Percentiles rank a stretch among this genome's conserved stretches.
Conservation (phyloP, 1,139 yeast species). For the Hanseniaspora uvarum region DNA sequence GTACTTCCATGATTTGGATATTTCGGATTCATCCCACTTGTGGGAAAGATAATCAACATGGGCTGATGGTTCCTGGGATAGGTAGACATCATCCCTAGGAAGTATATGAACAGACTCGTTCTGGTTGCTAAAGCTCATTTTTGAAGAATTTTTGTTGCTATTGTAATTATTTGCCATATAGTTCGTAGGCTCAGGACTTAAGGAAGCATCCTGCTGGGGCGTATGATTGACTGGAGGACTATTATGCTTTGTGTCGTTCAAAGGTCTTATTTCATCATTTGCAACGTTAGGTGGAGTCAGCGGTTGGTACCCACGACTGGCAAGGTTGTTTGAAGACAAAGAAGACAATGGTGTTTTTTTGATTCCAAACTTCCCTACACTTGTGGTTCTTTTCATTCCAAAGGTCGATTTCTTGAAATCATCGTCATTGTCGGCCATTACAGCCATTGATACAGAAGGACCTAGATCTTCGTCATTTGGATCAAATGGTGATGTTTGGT, state of each 20-base stretch:
- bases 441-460: slow-evolving; percentile 37
- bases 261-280: background rate
- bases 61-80: slow-evolving; percentile 67
- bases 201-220: background rate
- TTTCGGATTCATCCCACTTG: slow-evolving; percentile 89
- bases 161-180: too few relatives aligned
- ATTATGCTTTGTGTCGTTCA: background rate
- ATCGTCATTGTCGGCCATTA: slow-evolving; percentile 62
- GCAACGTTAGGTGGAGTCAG: slow-evolving; percentile 14
- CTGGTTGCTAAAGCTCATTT: slow-evolving; percentile 22
- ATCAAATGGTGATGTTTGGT: slow-evolving; percentile 12
- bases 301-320: slow-evolving; percentile 1
- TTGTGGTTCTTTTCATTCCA: slow-evolving; percentile 70
- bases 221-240: slow-evolving; percentile 7
- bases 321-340: slow-evolving; percentile 17
- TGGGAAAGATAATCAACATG: slow-evolving; percentile 94
- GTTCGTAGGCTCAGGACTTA: background rate
- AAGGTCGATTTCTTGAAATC: slow-evolving; percentile 66
- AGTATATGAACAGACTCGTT: slow-evolving; percentile 30
- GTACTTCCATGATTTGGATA: slow-evolving; percentile 90
- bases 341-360: slow-evolving; percentile 34
- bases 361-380: slow-evolving; percentile 69
- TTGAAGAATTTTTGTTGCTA: slow-evolving; percentile 17
- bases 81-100: slow-evolving; percentile 79
- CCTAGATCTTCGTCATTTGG: slow-evolving; percentile 30